Conservation (phyloP, 257 asterid genomes). For the Perilla frutescens region DNA sequence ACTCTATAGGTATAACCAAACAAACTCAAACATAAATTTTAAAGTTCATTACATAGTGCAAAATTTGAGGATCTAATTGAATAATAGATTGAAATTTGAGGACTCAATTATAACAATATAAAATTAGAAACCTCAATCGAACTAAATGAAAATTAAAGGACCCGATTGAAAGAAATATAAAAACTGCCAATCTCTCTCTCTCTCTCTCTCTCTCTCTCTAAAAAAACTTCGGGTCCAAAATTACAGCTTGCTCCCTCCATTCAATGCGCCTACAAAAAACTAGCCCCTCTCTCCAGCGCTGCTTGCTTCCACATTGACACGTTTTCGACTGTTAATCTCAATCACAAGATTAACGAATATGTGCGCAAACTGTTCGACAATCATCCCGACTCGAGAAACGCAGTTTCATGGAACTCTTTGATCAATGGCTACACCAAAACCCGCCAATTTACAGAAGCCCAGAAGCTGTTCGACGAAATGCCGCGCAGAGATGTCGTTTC, state of each 20-base stretch:
- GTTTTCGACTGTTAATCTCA: constrained; percentile 41
- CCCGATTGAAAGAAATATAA: too few relatives aligned
- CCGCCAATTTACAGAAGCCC: constrained; percentile 51
- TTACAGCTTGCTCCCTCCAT: background rate
- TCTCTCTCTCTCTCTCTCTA: too few relatives aligned
- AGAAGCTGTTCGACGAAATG: constrained; percentile 68
- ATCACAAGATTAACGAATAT: constrained; percentile 46
- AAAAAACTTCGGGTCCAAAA: background rate
- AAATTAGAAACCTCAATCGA: too few relatives aligned
- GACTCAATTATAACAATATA: too few relatives aligned
- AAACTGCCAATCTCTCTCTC: too few relatives aligned
- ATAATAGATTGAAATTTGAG: too few relatives aligned
- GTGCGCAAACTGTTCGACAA: constrained; percentile 63
- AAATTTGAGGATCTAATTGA: too few relatives aligned
- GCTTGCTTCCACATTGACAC: constrained; percentile 40
- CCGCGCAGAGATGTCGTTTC: constrained; percentile 68
- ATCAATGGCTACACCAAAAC: constrained; percentile 58
- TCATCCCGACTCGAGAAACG: constrained; percentile 53
- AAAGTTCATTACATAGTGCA: too few relatives aligned
- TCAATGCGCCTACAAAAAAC: constrained; percentile 43
- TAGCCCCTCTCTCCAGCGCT: constrained; percentile 25
- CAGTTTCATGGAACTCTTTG: constrained; percentile 76
- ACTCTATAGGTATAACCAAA: too few relatives aligned
- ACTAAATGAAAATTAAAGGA: too few relatives aligned
- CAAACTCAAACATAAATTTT: too few relatives aligned